Evolutionary conservation across 768 basidiomycete genomes (phyloP).

Genomic region (Daedalea quercina): DNA sequence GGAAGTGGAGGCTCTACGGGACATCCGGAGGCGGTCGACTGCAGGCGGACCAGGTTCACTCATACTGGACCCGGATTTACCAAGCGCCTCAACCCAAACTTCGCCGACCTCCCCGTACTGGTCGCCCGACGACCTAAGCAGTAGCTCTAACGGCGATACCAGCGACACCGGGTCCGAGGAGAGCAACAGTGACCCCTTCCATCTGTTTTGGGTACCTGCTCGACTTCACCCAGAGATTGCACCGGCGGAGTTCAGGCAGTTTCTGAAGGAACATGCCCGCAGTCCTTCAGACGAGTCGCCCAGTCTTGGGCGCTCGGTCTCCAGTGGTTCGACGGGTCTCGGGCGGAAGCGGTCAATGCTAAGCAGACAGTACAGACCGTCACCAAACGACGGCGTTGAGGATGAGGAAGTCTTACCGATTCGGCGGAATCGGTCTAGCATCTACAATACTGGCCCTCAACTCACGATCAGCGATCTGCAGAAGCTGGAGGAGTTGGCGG

Average conservation of each 20-base stretch:
- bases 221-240: slow-evolving; percentile 96
- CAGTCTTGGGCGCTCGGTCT: slow-evolving; percentile 35
- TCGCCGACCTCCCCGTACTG: slow-evolving; percentile 25
- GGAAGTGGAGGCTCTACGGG: slow-evolving; percentile 80
- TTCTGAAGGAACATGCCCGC: slow-evolving; percentile 89
- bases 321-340: slow-evolving; percentile 43
- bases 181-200: slow-evolving; percentile 68
- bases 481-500: slow-evolving; percentile 86
- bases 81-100: slow-evolving; percentile 55
- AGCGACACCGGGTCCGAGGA: slow-evolving; percentile 28
- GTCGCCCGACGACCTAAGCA: slow-evolving; percentile 30
- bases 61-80: slow-evolving; percentile 88
- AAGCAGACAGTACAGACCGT: slow-evolving; percentile 85
- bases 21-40: slow-evolving; percentile 78
- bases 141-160: slow-evolving; percentile 35
- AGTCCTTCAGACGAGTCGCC: slow-evolving; percentile 39
- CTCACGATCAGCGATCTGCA: slow-evolving; percentile 94
- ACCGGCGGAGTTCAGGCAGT: slow-evolving; percentile 90
- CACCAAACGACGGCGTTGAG: slow-evolving; percentile 70
- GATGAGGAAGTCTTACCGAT: slow-evolving; percentile 58
- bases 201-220: slow-evolving; percentile 98
- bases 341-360: slow-evolving; percentile 90
- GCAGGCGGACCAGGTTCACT: slow-evolving; percentile 73
- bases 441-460: slow-evolving; percentile 67
- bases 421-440: slow-evolving; percentile 59